A percentile compares a stretch with the other conserved stretches of the same genome.
Conservation (phyloP, 2,329 filamentous ascomycete species). For the Metarhizium humberi region DNA sequence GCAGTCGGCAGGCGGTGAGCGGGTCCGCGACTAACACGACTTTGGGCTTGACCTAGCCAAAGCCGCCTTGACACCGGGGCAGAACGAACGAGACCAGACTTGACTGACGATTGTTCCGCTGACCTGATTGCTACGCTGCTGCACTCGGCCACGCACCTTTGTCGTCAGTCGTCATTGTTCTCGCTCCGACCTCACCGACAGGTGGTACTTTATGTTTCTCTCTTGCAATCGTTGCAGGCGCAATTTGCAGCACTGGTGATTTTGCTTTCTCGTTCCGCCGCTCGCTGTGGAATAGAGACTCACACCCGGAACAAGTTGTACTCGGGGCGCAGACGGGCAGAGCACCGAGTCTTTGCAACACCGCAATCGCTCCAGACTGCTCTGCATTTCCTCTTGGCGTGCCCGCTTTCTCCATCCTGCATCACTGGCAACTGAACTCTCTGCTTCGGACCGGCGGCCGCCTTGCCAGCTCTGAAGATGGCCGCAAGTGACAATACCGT, state of each 20-base stretch:
- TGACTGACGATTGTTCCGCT: not conserved
- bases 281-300: not conserved
- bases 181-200: not conserved
- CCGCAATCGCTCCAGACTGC: not conserved
- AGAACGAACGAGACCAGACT: not conserved
- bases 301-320: not conserved
- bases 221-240: not conserved
- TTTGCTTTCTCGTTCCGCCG: not conserved
- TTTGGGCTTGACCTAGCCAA: not conserved
- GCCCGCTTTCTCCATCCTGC: not conserved
- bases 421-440: not conserved
- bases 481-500: slow-evolving; percentile 28
- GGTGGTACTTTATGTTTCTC: not conserved
- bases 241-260: not conserved
- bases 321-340: not conserved
- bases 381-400: not conserved
- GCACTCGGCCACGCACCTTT: not conserved
- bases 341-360: not conserved
- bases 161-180: not conserved
- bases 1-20: slow-evolving; percentile 12
- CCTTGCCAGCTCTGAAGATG: slow-evolving; percentile 17
- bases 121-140: not conserved
- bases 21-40: slow-evolving; percentile 10
- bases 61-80: not conserved
- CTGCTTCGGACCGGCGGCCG: not conserved